Percentiles rank a stretch among this genome's conserved stretches.
phyloP scores from a whole-genome alignment of 2,329 filamentous ascomycete genomes.

The Parafenestella ontariensis region DNA sequence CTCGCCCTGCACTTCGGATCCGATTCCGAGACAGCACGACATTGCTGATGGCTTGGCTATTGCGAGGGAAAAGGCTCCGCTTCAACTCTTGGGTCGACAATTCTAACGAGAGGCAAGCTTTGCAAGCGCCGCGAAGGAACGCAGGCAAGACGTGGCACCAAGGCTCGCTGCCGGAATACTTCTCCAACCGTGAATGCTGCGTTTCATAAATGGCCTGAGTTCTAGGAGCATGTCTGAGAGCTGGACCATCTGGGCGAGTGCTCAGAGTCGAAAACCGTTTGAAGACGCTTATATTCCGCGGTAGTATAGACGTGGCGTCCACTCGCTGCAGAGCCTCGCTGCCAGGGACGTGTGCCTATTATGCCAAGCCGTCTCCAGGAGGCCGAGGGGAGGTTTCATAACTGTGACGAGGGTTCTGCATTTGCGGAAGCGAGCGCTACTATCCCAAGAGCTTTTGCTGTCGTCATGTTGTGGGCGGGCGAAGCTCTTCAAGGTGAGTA shows the following conservation, averaged over 20 bases:
- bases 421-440: not conserved
- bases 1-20: not conserved
- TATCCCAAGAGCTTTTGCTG: not conserved
- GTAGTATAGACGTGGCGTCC: conserved; percentile 1
- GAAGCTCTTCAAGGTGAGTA: not conserved
- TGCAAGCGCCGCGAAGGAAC: conserved; percentile 12
- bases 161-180: conserved; percentile 7
- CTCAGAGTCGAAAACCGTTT: conserved; percentile 10
- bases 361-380: conserved; percentile 14
- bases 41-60: not conserved
- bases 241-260: conserved; percentile 8
- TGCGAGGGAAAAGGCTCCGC: not conserved
- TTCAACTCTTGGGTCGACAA: not conserved
- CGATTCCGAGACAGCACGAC: not conserved
- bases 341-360: not conserved
- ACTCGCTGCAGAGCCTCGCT: conserved; percentile 2
- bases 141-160: conserved; percentile 11
- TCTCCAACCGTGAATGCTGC: conserved; percentile 1
- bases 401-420: not conserved
- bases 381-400: conserved; percentile 4
- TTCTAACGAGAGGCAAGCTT: not conserved
- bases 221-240: conserved; percentile 5
- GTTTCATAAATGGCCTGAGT: conserved; percentile 24
- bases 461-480: not conserved
- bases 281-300: conserved; percentile 1